phyloP scores from a whole-genome alignment of 2,329 filamentous ascomycete species.

The Albifimbria verrucaria region DNA sequence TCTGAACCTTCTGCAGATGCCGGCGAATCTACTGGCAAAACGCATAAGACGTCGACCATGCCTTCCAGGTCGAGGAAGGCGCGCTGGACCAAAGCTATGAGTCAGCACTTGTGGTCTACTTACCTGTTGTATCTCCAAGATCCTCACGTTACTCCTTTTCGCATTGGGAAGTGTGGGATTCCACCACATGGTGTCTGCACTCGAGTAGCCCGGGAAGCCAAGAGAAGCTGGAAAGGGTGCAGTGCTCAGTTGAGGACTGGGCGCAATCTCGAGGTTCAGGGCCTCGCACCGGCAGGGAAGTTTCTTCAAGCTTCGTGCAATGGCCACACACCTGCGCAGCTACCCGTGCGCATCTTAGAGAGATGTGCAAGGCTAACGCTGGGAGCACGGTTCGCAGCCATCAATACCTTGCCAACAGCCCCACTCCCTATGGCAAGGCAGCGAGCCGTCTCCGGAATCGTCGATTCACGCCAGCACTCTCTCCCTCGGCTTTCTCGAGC shows the following conservation, averaged over 20 bases:
- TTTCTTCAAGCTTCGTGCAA: conserved; percentile 46
- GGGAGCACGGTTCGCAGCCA: conserved; percentile 39
- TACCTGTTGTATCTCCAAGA: conserved; percentile 65
- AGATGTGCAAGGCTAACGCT: conserved; percentile 58
- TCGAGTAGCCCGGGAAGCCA: conserved; percentile 63
- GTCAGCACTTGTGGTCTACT: conserved; percentile 62
- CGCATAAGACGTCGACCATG: conserved; percentile 33
- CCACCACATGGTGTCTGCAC: conserved; percentile 63
- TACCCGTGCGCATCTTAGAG: conserved; percentile 59
- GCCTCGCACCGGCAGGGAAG: conserved; percentile 52
- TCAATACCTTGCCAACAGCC: conserved; percentile 49
- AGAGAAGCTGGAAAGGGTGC: conserved; percentile 63
- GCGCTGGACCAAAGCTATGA: conserved; percentile 64
- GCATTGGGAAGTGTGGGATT: conserved; percentile 59
- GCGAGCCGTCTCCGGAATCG: conserved; percentile 48
- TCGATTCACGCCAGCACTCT: conserved; percentile 43
- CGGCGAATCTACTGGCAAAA: conserved; percentile 25
- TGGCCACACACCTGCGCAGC: conserved; percentile 65
- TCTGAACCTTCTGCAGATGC: too few relatives aligned
- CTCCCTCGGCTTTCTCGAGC: conserved; percentile 51
- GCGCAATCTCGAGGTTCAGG: conserved; percentile 43
- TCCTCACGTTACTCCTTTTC: conserved; percentile 64
- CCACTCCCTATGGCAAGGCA: conserved; percentile 52
- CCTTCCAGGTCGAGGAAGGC: conserved; percentile 24
- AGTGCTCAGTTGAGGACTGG: conserved; percentile 32